Evolutionary conservation across 1,139 yeast species (phyloP), one percentile per base, ranked within the genome.

Genomic region (Saccharomyces hybrid): DNA sequence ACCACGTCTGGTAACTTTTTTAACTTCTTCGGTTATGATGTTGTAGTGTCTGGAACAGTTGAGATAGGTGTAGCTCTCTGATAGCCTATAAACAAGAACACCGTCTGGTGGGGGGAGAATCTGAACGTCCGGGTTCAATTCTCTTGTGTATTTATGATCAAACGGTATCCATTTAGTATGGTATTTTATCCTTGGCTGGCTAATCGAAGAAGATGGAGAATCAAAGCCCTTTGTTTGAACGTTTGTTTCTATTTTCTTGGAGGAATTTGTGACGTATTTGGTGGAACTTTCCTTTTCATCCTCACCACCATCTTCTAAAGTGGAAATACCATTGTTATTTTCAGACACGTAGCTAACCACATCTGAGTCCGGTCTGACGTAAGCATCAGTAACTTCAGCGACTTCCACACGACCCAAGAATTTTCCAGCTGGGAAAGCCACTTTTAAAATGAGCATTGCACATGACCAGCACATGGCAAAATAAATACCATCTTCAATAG

Each of bases 21-120:
- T 84, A 46, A 85, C 83, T 64, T 85, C 84, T 59, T 86, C 95
- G 48, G 83, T 73, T 32, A 91, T 78, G 42, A 71, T 70, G 62
- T 90, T 96, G 49, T 81, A 76, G 70, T 86, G 95, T 58, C 79
- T 74, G 0, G 96, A 84, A 51, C 87, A 78, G 68, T 90, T 90
- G 52, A 96, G 84, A 71, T 89, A 90, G 1, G 88, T 80, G 71
- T 88, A 87, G 8, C 90, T 76, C 64, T 90, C 97, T 42, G 83
- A 74, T 50, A 95, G 88, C 64, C 95, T 80, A 75, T 85, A 90
- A 4, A 90, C 96, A 56, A 90, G 65, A 14, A 90, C 91, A 26
- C 97, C 96, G 1, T 93, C 90, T 41, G 97, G 96, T 20, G 98
- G 96, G 2, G 90, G 86, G 34, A 70, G 70, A 7, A 91, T 81